Evolutionary conservation across 108 stramenopile genomes (phyloP), one percentile per base, ranked within the genome.

Genomic region (Cyclotella choctawhatcheeana): DNA sequence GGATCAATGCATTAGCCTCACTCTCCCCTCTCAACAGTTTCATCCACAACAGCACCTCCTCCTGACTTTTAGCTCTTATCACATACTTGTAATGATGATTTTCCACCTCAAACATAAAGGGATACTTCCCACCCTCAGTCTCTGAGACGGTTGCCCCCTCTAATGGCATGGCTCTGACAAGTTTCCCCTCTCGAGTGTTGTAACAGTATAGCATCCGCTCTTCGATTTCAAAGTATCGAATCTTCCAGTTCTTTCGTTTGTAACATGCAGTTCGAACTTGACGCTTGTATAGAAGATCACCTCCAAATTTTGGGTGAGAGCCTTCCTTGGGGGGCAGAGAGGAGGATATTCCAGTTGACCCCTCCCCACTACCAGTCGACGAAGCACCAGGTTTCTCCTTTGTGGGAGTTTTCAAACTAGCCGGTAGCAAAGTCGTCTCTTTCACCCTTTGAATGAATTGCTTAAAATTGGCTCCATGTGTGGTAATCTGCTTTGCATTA

Each of bases 191-290:
- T 52, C 44, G 37, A 1, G 67, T 44, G 48, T 88, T 87, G 87
- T 95, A 96, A 74, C 97, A 98, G 68, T 96, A 95, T 21, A 99
- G 82, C 83, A 99, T 96, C 10, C 92, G 86, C 50, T 97, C 92
- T 72, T 94, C 90, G 18, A 99, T 84, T 40, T 88, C 91, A 83
- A 97, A 97, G 80, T 94, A 97, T 10, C 96, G 91, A 26, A 55
- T 77, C 64, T 95, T 96, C 97, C 97, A 98, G 18, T 62, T 84
- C 67, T 94, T 94, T 27, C 75, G 74, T 64, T 88, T 92, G 84
- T 83, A 89, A 66, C 72, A 86, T 34, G 83, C 76, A 10, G 83
- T 83, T 10, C 93, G 84, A 13, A 83, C 69, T 29, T 71, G 64
- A 43, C 95, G 88, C 67, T 94, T 96, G 86, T 93, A 96, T 25